phyloP scores from a whole-genome alignment of 148 eudicot genomes.

The Drosera capensis region DNA sequence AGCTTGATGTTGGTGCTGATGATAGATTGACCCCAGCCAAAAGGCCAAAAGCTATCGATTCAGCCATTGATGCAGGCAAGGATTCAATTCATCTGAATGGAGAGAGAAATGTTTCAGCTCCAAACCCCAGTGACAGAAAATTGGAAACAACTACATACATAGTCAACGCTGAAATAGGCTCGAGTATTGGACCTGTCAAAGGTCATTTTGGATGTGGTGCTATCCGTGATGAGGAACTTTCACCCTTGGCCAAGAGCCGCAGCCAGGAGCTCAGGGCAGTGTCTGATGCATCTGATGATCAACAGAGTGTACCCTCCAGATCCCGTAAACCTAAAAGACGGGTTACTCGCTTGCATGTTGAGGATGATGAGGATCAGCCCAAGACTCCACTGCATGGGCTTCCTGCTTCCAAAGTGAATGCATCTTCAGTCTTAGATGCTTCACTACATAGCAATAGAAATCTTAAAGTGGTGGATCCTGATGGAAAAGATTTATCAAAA shows the following conservation, averaged over 20 bases:
- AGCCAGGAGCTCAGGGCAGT: conserved; percentile 16
- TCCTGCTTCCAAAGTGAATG: conserved; percentile 21
- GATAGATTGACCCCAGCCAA: conserved; percentile 22
- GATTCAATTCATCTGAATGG: conserved; percentile 10
- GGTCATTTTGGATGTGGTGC: too few species aligned
- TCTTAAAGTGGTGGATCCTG: background rate
- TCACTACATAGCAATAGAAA: conserved; percentile 17
- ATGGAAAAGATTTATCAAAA: too few species aligned
- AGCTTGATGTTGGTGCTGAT: conserved; percentile 9
- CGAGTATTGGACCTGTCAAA: conserved; percentile 5
- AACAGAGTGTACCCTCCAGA: conserved; percentile 9
- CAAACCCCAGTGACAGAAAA: conserved; percentile 10
- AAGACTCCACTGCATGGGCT: conserved; percentile 82
- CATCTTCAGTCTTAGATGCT: conserved; percentile 21
- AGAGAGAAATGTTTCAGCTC: too few species aligned
- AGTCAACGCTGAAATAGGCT: conserved; percentile 16
- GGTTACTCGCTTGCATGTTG: conserved; percentile 45
- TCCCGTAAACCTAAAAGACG: conserved; percentile 27
- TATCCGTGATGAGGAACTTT: conserved; percentile 34
- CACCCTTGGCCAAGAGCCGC: conserved; percentile 29
- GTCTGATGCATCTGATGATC: conserved; percentile 16
- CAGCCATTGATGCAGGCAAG: conserved; percentile 15
- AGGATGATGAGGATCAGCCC: conserved; percentile 41
- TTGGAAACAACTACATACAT: conserved; percentile 9
- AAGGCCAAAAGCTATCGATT: conserved; percentile 18